Evolutionary conservation across 164 flowering plant genomes (phyloP), one percentile per base, ranked within the genome.

Genomic region (Hamamelis virginiana): DNA sequence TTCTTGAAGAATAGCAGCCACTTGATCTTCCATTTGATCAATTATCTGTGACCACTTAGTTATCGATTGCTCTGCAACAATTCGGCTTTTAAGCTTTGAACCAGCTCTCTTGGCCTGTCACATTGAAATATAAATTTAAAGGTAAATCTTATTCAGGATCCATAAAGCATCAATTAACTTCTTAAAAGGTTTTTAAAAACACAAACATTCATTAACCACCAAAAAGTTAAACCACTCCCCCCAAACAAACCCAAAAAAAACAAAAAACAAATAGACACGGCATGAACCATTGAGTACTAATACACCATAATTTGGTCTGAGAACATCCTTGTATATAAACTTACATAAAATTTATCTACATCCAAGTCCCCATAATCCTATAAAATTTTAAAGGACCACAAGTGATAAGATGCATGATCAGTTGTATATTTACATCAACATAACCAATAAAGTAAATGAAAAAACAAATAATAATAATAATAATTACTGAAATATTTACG

Each of bases 11-110:
- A 95, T 61, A 4, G 65, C 84, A 70, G 90, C 78, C 41, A 92
- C 90, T 82, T 89, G 91, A 67, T 86, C 91, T 80, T 91, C 99
- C 91, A 91, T 85, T 70, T 90, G 85, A 52, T 95, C 99, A 80
- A 95, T 92, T 62, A 76, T 76, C 66, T 89, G 76, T 60, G 83
- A 80, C 97, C 99, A 95, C 85, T 90, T 91, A 15, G 68, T 71
- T 68, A 92, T 86, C 65, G 97, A 88, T 71, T 88, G 87, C 80
- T 92, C 96, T 26, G 97, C 89, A 62, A 95, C 92, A 46, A 77
- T 89, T 69, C 97, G 80, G 72, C 89, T 90, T 81, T 74, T 88
- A 75, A 92, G 71, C 78, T 82, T 91, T 43, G 99, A 89, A 72
- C 97, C 97, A 76, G 87, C 96, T 76, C 86, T 84, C 77, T 91